Evolutionary conservation across 257 asterid species (phyloP), one percentile per base, ranked within the genome.

Genomic region (Rhazya stricta): DNA sequence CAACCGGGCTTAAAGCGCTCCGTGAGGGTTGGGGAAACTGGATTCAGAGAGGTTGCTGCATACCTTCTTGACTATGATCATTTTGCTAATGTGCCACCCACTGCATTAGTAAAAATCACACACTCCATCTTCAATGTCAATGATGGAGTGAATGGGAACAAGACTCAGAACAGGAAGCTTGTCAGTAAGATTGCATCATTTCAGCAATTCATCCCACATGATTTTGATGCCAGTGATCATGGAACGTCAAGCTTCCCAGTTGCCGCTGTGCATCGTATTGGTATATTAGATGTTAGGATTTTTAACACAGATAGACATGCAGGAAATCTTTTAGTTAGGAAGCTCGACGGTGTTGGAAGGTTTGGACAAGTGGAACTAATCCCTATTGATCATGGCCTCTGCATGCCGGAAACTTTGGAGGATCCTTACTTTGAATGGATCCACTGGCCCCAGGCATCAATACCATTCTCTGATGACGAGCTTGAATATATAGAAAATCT

Each of bases 391-490:
- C 98, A 94, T 70, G 98, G 98, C 73, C 97, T 94, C 32, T 91
- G 97, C 88, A 80, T 94, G 87, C 98, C 98, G 0, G 98, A 94
- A 83, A 80, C 86, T 76, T 79, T 94, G 86, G 98, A 94, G 83
- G 98, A 94, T 78, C 98, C 98, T 2, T 94, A 94, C 80, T 94
- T 91, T 67, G 98, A 94, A 83, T 94, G 98, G 98, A 94, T 91
- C 43, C 97, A 94, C 81, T 94, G 99, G 99, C 98, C 97, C 23
- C 99, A 94, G 86, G 93, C 99, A n/a, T 90, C 99, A 30, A 86
- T 92, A 71, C 99, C 99, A 2, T 94, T 94, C 83, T 89, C 97
- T 18, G 98, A 90, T 2, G 97, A 92, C 32, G 99, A 94, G 76
- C 97, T 94, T 23, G 92, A 87, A 85, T 94, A 92, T 78, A 92